phyloP scores from a whole-genome alignment of 352 stramenopile species.

The Globisporangium takayamanum region DNA sequence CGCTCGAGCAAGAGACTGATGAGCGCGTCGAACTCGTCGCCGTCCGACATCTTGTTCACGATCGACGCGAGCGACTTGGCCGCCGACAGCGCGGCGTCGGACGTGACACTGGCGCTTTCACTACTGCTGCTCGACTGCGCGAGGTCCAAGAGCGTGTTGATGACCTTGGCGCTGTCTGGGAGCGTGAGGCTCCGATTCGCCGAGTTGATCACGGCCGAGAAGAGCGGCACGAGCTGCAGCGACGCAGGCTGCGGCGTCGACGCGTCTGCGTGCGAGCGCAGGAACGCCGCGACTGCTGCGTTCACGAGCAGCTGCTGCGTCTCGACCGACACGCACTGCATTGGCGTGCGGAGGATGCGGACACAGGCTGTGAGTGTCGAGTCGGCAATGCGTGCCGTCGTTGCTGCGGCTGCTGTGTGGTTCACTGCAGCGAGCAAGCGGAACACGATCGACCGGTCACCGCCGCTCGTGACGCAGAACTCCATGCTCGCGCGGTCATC shows the following conservation, averaged over 20 bases:
- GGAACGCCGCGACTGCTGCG: conserved; percentile 50
- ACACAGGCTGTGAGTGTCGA: conserved; percentile 42
- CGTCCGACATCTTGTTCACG: conserved; percentile 85
- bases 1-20: conserved; percentile 61
- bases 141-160: conserved; percentile 74
- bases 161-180: conserved; percentile 55
- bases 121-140: conserved; percentile 34
- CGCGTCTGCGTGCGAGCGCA: conserved; percentile 32
- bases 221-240: conserved; percentile 70
- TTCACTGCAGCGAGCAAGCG: conserved; percentile 52
- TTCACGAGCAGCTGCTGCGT: conserved; percentile 63
- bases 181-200: conserved; percentile 49
- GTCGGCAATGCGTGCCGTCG: conserved; percentile 23
- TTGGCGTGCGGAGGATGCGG: conserved; percentile 64
- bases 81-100: conserved; percentile 49
- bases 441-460: conserved; percentile 45
- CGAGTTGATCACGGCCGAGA: conserved; percentile 76
- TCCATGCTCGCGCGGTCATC: conserved; percentile 72
- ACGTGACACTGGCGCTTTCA: conserved; percentile 19
- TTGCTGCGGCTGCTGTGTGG: conserved; percentile 38
- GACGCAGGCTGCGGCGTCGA: conserved; percentile 25
- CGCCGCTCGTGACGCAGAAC: conserved; percentile 46
- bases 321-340: conserved; percentile 60
- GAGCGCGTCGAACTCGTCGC: conserved; percentile 68
- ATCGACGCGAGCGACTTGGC: conserved; percentile 79